These are phyloP conservation scores for Trichoderma sp. DNA, from an alignment of 2,329 filamentous ascomycete genomes.

Conservation along the genomic window DNA sequence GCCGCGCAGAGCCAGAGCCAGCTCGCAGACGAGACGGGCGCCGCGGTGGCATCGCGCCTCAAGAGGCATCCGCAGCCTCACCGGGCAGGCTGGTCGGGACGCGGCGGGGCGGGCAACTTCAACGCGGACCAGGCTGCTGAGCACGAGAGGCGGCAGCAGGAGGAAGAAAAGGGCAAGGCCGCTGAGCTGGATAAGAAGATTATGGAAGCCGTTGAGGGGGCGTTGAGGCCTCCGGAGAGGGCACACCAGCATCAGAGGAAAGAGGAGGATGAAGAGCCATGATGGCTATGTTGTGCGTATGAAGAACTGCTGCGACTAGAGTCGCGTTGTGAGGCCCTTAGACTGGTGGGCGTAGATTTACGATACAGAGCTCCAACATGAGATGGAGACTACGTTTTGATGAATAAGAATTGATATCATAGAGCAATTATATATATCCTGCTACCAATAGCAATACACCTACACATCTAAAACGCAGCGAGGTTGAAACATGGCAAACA, in stretches of 20 bases:
- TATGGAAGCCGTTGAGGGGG: slow-evolving; percentile 52
- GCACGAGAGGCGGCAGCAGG: slow-evolving; percentile 35
- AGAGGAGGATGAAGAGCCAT: slow-evolving; percentile 10
- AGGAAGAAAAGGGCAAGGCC: slow-evolving; percentile 37
- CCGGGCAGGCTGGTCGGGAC: slow-evolving; percentile 43
- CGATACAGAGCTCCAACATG: neutral
- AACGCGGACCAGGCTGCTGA: slow-evolving; percentile 38
- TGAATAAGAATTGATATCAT: neutral
- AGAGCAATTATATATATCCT: neutral
- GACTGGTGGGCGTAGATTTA: neutral
- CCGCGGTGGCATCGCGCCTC: slow-evolving; percentile 41
- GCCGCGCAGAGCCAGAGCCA: slow-evolving; percentile 42
- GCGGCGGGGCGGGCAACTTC: slow-evolving; percentile 65
- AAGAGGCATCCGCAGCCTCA: slow-evolving; percentile 34
- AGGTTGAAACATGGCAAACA: neutral
- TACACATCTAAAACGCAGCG: neutral
- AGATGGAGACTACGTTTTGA: neutral
- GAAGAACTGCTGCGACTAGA: neutral
- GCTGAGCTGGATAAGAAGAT: slow-evolving; percentile 49
- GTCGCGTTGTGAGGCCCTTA: neutral
- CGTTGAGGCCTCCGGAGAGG: slow-evolving; percentile 51
- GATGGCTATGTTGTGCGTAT: neutral
- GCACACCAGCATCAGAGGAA: slow-evolving; percentile 44
- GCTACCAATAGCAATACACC: neutral
- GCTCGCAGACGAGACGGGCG: slow-evolving; percentile 42